Evolutionary conservation across 108 stramenopile genomes (phyloP), one percentile per base, ranked within the genome.

Genomic region (Cyclostephanos tholiformis): DNA sequence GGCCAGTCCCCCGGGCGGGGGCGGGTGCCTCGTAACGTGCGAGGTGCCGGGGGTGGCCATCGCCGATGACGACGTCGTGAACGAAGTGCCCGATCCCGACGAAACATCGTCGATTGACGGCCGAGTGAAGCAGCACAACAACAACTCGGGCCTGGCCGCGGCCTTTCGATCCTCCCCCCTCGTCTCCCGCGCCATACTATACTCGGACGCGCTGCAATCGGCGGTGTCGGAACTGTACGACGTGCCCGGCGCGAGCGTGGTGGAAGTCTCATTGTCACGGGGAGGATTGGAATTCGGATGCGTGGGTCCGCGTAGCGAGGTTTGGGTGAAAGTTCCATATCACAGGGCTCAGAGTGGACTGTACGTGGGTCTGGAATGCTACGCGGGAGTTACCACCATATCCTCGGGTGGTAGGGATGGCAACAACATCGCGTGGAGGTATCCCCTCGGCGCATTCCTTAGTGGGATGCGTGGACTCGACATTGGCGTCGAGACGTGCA

Each of bases 391-490:
- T 29, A 20, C 56, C 41, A 7, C 41, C 41, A n/a, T 6, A 0
- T 25, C 52, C 52, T 65, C 48, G 22, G 20, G 32, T 32, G 32
- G 32, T 32, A 4, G 32, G 20, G 29, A 48, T 27, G 43, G 10
- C 27, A 51, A 51, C 22, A 38, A 11, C 39, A 23, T 38, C 53
- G 19, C 41, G 35, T 14, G 68, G 25, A 69, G 55, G 36, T 69
- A 69, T 74, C 82, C 87, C 6, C 49, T 85, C 12, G 44, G 68
- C 14, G 63, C 82, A 10, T 71, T 90, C 55, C 66, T 85, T 49
- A 65, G 66, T 22, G 87, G 84, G 20, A 83, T 90, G 80, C 69
- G 82, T 14, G 89, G 86, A 62, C 60, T 90, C 48, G 89, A 90
- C 44, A 82, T 87, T 50, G 87, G 86, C 20, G 53, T 78, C 59